Evolutionary conservation across 768 basidiomycete genomes (phyloP), one percentile per base, ranked within the genome.

Genomic region (Suillus cothurnatus): DNA sequence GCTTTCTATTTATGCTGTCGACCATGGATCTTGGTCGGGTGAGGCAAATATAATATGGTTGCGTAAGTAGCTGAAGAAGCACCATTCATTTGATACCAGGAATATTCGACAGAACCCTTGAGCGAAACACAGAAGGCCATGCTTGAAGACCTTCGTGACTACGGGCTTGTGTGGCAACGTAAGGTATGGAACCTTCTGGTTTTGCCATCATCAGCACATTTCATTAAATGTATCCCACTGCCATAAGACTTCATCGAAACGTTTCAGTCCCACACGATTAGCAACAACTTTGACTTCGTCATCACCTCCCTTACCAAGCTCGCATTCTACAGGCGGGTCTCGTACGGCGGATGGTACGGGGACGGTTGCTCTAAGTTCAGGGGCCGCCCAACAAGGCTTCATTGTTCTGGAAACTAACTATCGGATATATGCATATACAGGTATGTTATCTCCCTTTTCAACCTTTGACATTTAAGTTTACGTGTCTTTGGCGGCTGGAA

Each of bases 401-500:
- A 91, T 99, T 70, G 89, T 99, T 69, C 84, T 99, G 50, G 97
- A 99, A 81, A 99, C 97, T 23, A 99, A 99, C 80, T 99, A 98
- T 81, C 91, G 95, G 69, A 80, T 99, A 68, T 99, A 99, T 75
- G 97, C 97, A 6, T 99, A 99, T 77, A 99, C 97, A 41, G 91
- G 95, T 95, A 76, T 26, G 36, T 55, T 68, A 65, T 61, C 23
- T 66, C 61, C 61, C 31, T 74, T 64, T 71, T 69, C 43, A 64
- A 63, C 64, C 2, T 32, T 47, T 26, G 19, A 31, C 39, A 55
- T 63, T 26, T 36, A 39, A 49, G 55, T 70, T 75, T 47, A 74
- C 65, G 67, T 61, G 68, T 71, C 63, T 66, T 60, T 67, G 62
- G 23, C 39, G 39, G 38, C 19, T 41, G 26, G 53, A 69, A 98